phyloP scores from a whole-genome alignment of 805 yeast species.

The Pichia eremophila region DNA sequence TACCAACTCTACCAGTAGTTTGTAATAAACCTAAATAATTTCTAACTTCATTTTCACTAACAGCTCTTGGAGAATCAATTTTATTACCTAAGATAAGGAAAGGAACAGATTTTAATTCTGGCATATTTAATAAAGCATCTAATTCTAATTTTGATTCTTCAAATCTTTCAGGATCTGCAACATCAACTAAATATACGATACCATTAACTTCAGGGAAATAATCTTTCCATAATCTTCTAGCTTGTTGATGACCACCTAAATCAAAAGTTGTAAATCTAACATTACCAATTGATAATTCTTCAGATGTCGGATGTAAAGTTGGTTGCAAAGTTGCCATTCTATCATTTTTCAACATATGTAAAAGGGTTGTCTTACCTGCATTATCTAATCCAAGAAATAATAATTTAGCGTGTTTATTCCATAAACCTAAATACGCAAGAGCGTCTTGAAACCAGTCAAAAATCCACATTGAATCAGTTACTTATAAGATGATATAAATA shows the following conservation, averaged over 20 bases:
- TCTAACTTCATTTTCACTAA: conserved; percentile 88
- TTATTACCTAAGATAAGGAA: conserved; percentile 93
- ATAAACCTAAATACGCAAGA: conserved; percentile 67
- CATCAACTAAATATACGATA: conserved; percentile 91
- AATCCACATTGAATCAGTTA: conserved; percentile 24
- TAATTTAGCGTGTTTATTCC: conserved; percentile 94
- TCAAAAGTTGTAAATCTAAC: conserved; percentile 97
- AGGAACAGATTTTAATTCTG: conserved; percentile 84
- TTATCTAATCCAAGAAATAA: conserved; percentile 94
- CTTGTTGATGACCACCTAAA: conserved; percentile 97
- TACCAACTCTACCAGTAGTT: conserved; percentile 85
- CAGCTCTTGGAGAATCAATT: conserved; percentile 90
- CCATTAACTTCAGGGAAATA: conserved; percentile 99
- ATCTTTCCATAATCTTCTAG: conserved; percentile 98
- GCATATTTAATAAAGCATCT: conserved; percentile 86
- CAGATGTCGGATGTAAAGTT: conserved; percentile 97
- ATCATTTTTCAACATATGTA: conserved; percentile 86
- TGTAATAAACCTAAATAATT: conserved; percentile 78
- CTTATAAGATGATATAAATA: neutral
- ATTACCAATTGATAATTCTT: conserved; percentile 92
- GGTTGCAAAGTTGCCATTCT: conserved; percentile 97
- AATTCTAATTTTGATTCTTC: conserved; percentile 92
- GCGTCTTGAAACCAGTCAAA: conserved; percentile 53
- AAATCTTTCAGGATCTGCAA: conserved; percentile 93
- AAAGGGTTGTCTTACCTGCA: conserved; percentile 91